Base-by-base conservation (phyloP, 2,329 filamentous ascomycete species). In the Botryotinia convoluta region DNA sequence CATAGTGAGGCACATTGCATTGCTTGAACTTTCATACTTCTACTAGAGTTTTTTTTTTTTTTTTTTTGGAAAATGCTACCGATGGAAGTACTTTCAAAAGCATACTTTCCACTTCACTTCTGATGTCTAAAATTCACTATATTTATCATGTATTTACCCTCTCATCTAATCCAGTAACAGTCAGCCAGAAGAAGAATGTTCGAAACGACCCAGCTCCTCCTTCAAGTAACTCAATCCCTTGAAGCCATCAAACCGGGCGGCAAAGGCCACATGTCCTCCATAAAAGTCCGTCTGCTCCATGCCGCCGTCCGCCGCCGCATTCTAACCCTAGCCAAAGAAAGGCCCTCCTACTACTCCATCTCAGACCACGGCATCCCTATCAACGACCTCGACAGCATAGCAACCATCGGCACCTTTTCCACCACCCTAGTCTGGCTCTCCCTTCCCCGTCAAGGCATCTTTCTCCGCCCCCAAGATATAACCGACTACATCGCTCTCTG, bases 191-290 rank as follows among this genome's bases (percentile, higher is more conserved):
- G 89, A 26, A 85, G 93, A 72, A 81, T 91, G 29, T 89, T 89
- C 76, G 92, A 95, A 81, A 95, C 93, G 1, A 91, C 91, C 3
- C 92, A 94, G 80, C 90, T 93, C 81, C 88, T 93, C 20, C 86
- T 94, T 9, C 90, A 94, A 79, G 90, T 92, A 67, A 92, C 92
- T 7, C 83, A 85, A 61, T 90, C 89, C 10, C 79, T 93, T 2
- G 86, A 88, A 37, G 88, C 88, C 6, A 88, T 95, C 76, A 85
- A 91, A 76, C 92, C 91, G 0, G 90, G 89, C 3, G 92, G 92
- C 1, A 87, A 86, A 26, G 91, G 91, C 1, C 90, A 89, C 74
- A 85, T 85, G 7, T 90, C 90, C 14, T 90, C 89, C 1, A 84
- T 93, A 44, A 87, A 90, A 7, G 91, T 94, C 26, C 87, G 92